phyloP scores from a whole-genome alignment of 257 asterid genomes.

The Euphrasia confusa region DNA sequence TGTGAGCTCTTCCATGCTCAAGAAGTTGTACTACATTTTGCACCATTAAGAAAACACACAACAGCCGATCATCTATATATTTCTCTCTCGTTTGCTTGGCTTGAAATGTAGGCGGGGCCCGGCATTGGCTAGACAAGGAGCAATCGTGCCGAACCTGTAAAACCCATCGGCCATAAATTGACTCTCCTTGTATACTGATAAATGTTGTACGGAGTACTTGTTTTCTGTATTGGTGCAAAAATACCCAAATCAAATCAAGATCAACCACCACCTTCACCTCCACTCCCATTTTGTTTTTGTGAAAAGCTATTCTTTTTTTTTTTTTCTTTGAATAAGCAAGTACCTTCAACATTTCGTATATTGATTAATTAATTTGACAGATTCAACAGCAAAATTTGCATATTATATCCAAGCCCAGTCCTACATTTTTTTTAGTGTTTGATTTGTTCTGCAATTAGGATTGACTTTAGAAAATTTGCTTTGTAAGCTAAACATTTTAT shows the following conservation, averaged over 20 bases:
- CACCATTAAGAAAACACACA: background rate
- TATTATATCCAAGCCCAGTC: background rate
- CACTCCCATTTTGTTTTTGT: background rate
- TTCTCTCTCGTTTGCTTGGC: slow-evolving; percentile 28
- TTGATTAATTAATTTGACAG: no score
- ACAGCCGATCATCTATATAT: background rate
- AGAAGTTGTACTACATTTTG: background rate
- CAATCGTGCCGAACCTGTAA: slow-evolving; percentile 13
- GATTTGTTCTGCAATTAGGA: background rate
- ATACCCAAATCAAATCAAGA: slow-evolving; percentile 4
- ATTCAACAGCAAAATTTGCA: background rate
- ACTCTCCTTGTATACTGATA: slow-evolving; percentile 9
- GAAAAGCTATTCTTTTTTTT: background rate
- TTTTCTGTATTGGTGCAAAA: slow-evolving; percentile 13
- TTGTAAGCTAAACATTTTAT: background rate
- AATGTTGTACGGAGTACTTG: slow-evolving; percentile 14
- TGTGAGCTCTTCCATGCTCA: background rate
- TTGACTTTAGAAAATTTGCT: background rate
- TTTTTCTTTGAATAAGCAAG: background rate
- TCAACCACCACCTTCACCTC: background rate
- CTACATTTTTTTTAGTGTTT: background rate
- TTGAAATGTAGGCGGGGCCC: background rate
- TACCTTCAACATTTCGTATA: background rate
- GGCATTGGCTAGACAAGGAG: slow-evolving; percentile 9
- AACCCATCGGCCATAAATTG: slow-evolving; percentile 16